Conservation (phyloP, 2,329 filamentous ascomycete species). For the Paecilomyces sp. region DNA sequence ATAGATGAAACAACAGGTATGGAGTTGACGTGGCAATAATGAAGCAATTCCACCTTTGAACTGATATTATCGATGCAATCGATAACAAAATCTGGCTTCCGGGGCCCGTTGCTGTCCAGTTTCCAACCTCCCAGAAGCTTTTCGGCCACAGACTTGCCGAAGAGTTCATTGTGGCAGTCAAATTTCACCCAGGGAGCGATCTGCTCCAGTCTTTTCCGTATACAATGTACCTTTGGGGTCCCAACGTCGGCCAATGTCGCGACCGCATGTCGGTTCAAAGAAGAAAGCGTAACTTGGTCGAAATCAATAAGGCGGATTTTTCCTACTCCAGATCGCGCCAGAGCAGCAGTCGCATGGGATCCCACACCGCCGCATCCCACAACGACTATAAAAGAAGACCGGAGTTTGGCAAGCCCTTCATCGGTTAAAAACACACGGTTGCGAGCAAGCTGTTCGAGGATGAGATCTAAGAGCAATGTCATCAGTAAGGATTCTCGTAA, state of each 20-base stretch:
- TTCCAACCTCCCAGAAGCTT: conserved; percentile 62
- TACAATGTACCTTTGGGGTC: conserved; percentile 80
- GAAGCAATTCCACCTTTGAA: conserved; percentile 83
- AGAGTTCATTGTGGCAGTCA: conserved; percentile 79
- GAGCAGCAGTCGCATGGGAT: conserved; percentile 78
- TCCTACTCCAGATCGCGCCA: conserved; percentile 84
- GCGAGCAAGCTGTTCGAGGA: conserved; percentile 87
- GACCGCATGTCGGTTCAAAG: conserved; percentile 90
- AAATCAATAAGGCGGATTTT: conserved; percentile 88
- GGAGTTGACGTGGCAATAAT: conserved; percentile 73
- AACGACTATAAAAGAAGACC: conserved; percentile 75
- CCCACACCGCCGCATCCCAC: conserved; percentile 94
- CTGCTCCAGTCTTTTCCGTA: conserved; percentile 72
- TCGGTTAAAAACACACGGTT: conserved; percentile 87
- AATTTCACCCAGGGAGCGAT: conserved; percentile 89
- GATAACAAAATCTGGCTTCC: conserved; percentile 75
- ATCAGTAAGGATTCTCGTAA: not conserved
- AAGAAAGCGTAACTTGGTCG: conserved; percentile 92
- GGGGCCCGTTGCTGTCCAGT: conserved; percentile 28
- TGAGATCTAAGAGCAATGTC: conserved; percentile 57
- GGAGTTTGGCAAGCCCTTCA: conserved; percentile 70
- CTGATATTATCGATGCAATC: conserved; percentile 99
- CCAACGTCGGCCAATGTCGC: conserved; percentile 92
- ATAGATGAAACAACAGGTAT: conserved; percentile 87
- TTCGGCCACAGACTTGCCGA: conserved; percentile 60